Evolutionary conservation across 345 rosid genomes (phyloP), one percentile per base, ranked within the genome.

Genomic region (Salix udensis): DNA sequence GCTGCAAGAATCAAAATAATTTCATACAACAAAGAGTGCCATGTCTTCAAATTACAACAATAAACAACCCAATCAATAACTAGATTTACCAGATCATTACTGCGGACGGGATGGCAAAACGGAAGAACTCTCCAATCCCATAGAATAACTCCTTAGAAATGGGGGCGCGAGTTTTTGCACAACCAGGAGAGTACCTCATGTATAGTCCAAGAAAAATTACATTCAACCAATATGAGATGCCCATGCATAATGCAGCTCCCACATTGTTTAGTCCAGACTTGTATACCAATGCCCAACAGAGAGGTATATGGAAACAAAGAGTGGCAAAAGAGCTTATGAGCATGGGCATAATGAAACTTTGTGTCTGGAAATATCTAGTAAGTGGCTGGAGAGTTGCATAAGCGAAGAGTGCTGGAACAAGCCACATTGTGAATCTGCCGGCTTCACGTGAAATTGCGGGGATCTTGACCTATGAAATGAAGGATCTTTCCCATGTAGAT

Each of bases 91-190:
- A 92, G 80, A 88, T 73, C 97, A 90, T 90, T 6, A 83, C 77
- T 4, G 94, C 89, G 71, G 94, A 92, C 60, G 94, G 90, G 77
- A 92, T 74, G 19, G 91, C 97, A 46, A 88, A 89, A 62, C 88
- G 88, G 52, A 90, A 90, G 69, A 92, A 90, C 84, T 86, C 89
- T 72, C 78, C 36, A 46, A 87, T 79, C 60, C 91, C 90, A 36
- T 58, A 68, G 75, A 90, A 90, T 30, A 86, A 67, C 67, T 83
- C 89, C 83, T 75, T 79, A 4, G 89, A 78, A 71, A 90, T 61
- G 0, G 83, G 61, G 23, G 74, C 84, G 2, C 88, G 87, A 39
- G 86, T 87, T 80, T 84, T 87, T 0, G 77, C 80, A 81, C 94
- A 89, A 30, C 74, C 67, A 0, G 87, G 68, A 52, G 94, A 92